Evolutionary conservation across 768 basidiomycete genomes (phyloP).

Genomic region (Serendipita sp.): DNA sequence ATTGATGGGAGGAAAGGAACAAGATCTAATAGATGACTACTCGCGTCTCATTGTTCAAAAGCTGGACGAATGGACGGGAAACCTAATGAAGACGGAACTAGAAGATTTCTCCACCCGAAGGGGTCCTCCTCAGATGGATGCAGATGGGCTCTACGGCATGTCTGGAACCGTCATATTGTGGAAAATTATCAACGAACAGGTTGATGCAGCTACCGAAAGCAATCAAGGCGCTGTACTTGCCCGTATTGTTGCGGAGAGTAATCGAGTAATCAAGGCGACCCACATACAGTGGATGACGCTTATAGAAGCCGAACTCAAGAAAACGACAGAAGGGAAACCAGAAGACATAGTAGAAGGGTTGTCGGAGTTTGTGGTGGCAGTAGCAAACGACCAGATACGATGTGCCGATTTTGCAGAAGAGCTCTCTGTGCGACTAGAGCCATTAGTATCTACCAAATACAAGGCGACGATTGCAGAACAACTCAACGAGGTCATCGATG

Average conservation of each 20-base stretch:
- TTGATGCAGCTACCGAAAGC: constrained; percentile 88
- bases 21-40: constrained; percentile 87
- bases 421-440: constrained; percentile 69
- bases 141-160: constrained; percentile 77
- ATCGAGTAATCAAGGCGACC: constrained; percentile 74
- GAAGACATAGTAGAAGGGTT: constrained; percentile 78
- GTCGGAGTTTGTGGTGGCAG: constrained; percentile 89
- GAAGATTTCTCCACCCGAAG: constrained; percentile 68
- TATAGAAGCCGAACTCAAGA: constrained; percentile 73
- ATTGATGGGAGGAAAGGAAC: constrained; percentile 88
- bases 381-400: constrained; percentile 96
- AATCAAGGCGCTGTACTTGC: constrained; percentile 88
- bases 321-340: constrained; percentile 61
- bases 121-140: constrained; percentile 76
- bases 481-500: constrained; percentile 92
- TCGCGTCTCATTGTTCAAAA: constrained; percentile 83
- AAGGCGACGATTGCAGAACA: constrained; percentile 62
- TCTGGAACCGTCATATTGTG: constrained; percentile 91
- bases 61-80: constrained; percentile 91
- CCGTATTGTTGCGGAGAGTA: constrained; percentile 73
- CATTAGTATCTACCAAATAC: constrained; percentile 88
- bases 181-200: constrained; percentile 96
- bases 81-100: constrained; percentile 83
- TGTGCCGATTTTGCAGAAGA: constrained; percentile 87
- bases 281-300: constrained; percentile 80